phyloP scores from a whole-genome alignment of 1,284 basidiomycete species.

The Cutaneotrichosporon sp. region DNA sequence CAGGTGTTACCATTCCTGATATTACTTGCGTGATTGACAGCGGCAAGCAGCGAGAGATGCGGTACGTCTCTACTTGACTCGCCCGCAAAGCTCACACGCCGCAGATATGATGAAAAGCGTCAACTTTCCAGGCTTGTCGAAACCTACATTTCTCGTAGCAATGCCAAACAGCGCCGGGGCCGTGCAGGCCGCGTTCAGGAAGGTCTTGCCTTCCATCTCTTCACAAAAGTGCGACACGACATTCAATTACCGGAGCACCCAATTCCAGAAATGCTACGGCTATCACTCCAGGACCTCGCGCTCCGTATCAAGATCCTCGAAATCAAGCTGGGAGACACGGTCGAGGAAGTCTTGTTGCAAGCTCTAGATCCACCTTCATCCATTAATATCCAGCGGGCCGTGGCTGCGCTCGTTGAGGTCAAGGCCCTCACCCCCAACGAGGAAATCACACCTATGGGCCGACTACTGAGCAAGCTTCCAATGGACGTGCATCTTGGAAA shows the following conservation, averaged over 20 bases:
- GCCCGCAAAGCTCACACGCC: conserved; percentile 4
- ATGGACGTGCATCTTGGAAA: conserved; percentile 92
- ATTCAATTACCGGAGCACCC: conserved; percentile 78
- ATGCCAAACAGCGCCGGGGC: conserved; percentile 86
- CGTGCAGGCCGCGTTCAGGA: conserved; percentile 86
- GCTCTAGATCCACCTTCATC: conserved; percentile 86
- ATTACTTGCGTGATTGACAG: conserved; percentile 96
- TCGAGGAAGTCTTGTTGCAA: conserved; percentile 81
- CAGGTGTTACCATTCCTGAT: conserved; percentile 96
- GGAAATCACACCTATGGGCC: conserved; percentile 93
- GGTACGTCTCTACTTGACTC: conserved; percentile 51
- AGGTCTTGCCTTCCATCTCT: conserved; percentile 92
- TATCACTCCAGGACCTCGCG: conserved; percentile 90
- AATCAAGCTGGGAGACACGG: conserved; percentile 74
- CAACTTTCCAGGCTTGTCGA: conserved; percentile 91
- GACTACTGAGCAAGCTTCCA: conserved; percentile 83
- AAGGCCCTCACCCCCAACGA: conserved; percentile 70
- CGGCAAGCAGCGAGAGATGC: conserved; percentile 89
- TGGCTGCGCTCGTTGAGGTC: conserved; percentile 86
- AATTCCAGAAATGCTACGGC: conserved; percentile 89
- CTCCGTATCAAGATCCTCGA: conserved; percentile 97
- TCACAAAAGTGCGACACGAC: conserved; percentile 84
- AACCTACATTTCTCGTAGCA: conserved; percentile 87
- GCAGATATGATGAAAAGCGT: conserved; percentile 92
- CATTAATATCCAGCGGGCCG: conserved; percentile 85